Base-by-base conservation (phyloP, 805 yeast species). In the Saccharomycopsis selenospora region DNA sequence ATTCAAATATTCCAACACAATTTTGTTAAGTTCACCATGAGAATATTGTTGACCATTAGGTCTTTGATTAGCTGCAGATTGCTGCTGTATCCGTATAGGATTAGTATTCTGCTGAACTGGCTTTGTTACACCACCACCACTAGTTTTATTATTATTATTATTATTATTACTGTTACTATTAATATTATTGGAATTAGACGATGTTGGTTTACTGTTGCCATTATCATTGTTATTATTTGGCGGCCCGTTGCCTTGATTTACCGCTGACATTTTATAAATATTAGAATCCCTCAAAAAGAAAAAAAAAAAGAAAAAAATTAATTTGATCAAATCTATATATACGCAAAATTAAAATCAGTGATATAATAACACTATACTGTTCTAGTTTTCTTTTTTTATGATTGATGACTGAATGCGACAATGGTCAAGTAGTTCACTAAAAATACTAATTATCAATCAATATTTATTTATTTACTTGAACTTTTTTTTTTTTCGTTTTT, bases 1-100 rank as follows among this genome's bases (percentile, higher is more conserved):
- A 63, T 82, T 85, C 56, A 93, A 73, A 59, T 91, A 93, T 58
- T 93, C 99, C 59, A 93, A 71, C 28, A 93, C 98, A 60, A 93
- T 87, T 54, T 93, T 72, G 64, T 90, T 91, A 61, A 93, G 72
- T 63, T 93, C 98, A 3, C 91, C 89, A 43, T 86, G 88, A 0
- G 95, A 80, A 52, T 80, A 78, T 55, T 74, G 78, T 33, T 47
- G 51, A n/a, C n/a, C n/a, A n/a, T n/a, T n/a, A 22, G 40, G 47
- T 13, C 20, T 20, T 8, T 27, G 7, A 11, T 27, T 27, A 11
- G 29, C 29, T 27, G 33, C 33, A 28, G 33, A 28, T n/a, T 28
- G 33, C 33, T 28, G 33, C n/a, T 28, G 33, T 28, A 28, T 28
- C 38, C n/a, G 38, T 20, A 4, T 17, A 33, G 38, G 10, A 33